Percentiles rank a stretch among this genome's conserved stretches.
These are phyloP conservation scores for Erodium trifolium DNA, from an alignment of 441 rosid species.

Conservation along the genomic window DNA sequence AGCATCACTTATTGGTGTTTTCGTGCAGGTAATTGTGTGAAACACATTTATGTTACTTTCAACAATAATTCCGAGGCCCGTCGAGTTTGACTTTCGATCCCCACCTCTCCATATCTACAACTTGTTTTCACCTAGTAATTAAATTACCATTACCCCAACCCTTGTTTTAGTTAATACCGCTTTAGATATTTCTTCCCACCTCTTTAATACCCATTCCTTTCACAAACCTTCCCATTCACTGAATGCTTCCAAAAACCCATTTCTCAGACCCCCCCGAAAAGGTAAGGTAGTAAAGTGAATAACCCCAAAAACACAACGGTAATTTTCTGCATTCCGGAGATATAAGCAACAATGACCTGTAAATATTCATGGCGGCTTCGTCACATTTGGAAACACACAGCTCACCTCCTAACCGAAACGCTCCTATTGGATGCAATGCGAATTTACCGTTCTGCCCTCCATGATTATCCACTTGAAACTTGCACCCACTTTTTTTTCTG, in stretches of 20 bases:
- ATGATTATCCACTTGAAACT: not conserved
- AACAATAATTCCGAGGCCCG: not conserved
- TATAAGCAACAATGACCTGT: not conserved
- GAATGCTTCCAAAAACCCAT: not conserved
- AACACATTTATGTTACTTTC: not conserved
- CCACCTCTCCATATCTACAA: not conserved
- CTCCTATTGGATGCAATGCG: not conserved
- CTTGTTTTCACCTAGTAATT: not conserved
- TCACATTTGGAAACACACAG: not conserved
- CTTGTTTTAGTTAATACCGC: not conserved
- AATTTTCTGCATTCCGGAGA: not conserved
- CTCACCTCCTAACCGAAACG: not conserved
- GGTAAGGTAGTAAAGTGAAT: not conserved
- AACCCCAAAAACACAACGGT: not conserved
- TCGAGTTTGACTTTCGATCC: not conserved
- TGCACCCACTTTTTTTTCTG: not conserved
- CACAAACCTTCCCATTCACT: not conserved
- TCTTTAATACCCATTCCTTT: too few relatives aligned
- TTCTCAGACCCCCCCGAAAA: not conserved
- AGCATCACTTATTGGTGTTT: too few relatives aligned
- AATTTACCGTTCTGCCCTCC: not conserved
- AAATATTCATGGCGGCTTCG: not conserved
- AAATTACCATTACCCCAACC: not conserved
- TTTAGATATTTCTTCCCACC: too few relatives aligned
- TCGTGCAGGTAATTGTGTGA: too few relatives aligned